These are phyloP conservation scores for Aspergillus felis DNA, from an alignment of 2,329 filamentous ascomycete species.

Conservation along the genomic window DNA sequence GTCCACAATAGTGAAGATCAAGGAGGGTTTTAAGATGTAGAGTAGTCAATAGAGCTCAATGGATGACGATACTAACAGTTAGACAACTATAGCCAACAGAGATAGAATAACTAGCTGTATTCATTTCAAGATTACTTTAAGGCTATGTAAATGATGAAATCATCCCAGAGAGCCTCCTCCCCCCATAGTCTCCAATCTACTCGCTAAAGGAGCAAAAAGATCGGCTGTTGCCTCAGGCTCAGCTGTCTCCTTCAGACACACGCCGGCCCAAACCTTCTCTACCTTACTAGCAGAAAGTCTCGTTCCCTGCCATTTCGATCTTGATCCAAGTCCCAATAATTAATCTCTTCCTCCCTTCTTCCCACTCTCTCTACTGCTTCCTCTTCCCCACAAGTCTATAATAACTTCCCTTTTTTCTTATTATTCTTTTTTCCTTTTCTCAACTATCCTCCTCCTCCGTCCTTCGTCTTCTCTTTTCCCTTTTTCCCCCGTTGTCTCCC, in stretches of 20 bases:
- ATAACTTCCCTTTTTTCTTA: slow-evolving; percentile 3
- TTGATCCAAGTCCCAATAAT: slow-evolving; percentile 6
- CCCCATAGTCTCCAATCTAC: not conserved
- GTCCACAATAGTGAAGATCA: not conserved
- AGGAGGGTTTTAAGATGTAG: not conserved
- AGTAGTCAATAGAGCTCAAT: not conserved
- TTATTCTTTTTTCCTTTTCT: slow-evolving; percentile 9
- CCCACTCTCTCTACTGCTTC: slow-evolving; percentile 15
- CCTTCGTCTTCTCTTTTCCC: slow-evolving; percentile 14
- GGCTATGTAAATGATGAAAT: too few relatives aligned
- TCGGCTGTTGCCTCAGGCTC: not conserved
- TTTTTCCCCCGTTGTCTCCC: slow-evolving; percentile 16
- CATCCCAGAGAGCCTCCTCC: not conserved
- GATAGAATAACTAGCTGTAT: not conserved
- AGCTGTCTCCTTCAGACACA: not conserved
- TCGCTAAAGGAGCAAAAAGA: not conserved
- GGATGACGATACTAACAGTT: not conserved
- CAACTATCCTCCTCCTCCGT: slow-evolving; percentile 6
- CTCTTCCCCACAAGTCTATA: slow-evolving; percentile 5
- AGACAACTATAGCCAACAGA: not conserved
- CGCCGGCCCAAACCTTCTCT: slow-evolving; percentile 7
- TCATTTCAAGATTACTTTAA: not conserved
- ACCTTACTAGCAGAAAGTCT: slow-evolving; percentile 1
- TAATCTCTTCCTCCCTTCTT: slow-evolving; percentile 10
- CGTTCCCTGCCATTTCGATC: slow-evolving; percentile 12